Percentiles rank a stretch among this genome's conserved stretches.
Conservation (phyloP, 1,284 basidiomycete species). For the Sutorius eximius region DNA sequence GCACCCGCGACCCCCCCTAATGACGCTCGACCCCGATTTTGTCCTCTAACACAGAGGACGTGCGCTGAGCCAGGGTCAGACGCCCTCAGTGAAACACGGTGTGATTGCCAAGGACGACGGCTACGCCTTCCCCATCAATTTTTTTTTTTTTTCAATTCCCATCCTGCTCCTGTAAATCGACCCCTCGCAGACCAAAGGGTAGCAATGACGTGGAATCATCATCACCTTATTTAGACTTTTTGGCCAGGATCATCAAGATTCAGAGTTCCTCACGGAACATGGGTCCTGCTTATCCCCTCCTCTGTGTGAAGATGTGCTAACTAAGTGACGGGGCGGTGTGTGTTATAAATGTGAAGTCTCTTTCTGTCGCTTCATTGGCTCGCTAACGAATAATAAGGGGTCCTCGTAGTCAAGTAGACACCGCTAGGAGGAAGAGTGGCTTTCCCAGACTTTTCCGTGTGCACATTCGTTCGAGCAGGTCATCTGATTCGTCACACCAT, state of each 20-base stretch:
- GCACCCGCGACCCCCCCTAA: slow-evolving; percentile 26
- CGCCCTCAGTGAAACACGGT: slow-evolving; percentile 5
- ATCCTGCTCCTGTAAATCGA: slow-evolving; percentile 1
- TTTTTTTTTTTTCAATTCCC: slow-evolving; percentile 11
- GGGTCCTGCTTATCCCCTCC: slow-evolving; percentile 19
- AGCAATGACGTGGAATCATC: slow-evolving; percentile 15
- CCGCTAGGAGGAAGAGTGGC: slow-evolving; percentile 20
- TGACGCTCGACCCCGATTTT: slow-evolving; percentile 6
- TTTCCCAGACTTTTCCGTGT: neutral
- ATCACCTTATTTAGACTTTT: slow-evolving; percentile 32
- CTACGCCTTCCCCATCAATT: slow-evolving; percentile 12
- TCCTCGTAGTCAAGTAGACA: slow-evolving; percentile 18
- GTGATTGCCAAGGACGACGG: slow-evolving; percentile 1
- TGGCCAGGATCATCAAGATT: slow-evolving; percentile 22
- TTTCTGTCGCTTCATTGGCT: slow-evolving; percentile 15
- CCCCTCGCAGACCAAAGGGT: slow-evolving; percentile 14
- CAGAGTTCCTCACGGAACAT: slow-evolving; percentile 10
- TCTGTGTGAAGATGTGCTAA: slow-evolving; percentile 16
- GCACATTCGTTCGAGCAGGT: slow-evolving; percentile 9
- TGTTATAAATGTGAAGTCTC: slow-evolving; percentile 25
- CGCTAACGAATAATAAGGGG: slow-evolving; percentile 1
- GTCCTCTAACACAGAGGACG: neutral
- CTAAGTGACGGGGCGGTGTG: slow-evolving; percentile 24
- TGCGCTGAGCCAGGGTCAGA: slow-evolving; percentile 11
- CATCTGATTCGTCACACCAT: slow-evolving; percentile 9